Conservation (phyloP, 805 yeast species). For the Blastobotrys chiropterorum region DNA sequence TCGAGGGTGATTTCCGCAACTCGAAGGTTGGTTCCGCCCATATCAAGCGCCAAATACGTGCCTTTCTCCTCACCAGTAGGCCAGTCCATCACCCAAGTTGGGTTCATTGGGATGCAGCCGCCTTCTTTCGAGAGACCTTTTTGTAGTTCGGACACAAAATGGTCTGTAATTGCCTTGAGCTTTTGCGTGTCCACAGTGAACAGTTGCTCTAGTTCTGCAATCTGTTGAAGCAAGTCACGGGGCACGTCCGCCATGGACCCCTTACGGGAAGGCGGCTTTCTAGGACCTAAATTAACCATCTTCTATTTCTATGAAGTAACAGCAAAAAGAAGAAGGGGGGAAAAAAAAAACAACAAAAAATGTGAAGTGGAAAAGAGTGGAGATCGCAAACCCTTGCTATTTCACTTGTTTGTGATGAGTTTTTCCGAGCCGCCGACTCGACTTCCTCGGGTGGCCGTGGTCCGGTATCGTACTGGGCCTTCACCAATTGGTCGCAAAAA, state of each 20-base stretch:
- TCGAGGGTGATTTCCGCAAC: slow-evolving; percentile 80
- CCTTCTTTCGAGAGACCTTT: slow-evolving; percentile 69
- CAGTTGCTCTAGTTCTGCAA: slow-evolving; percentile 50
- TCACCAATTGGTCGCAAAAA: too few species aligned
- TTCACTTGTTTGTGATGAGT: background rate
- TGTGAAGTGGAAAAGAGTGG: background rate
- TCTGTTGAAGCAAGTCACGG: slow-evolving; percentile 50
- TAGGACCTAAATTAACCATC: slow-evolving; percentile 84
- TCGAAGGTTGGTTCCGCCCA: slow-evolving; percentile 96
- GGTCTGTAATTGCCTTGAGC: slow-evolving; percentile 61
- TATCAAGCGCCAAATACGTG: slow-evolving; percentile 83
- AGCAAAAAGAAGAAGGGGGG: background rate
- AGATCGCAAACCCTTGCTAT: background rate
- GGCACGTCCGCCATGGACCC: slow-evolving; percentile 66
- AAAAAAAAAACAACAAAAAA: too few species aligned
- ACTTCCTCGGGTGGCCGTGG: background rate
- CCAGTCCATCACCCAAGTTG: slow-evolving; percentile 91
- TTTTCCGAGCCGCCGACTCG: background rate
- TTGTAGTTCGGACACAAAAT: slow-evolving; percentile 71
- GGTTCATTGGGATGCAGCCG: slow-evolving; percentile 93
- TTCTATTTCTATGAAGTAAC: slow-evolving; percentile 9
- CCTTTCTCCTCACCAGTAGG: slow-evolving; percentile 93
- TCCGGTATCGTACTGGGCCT: background rate
- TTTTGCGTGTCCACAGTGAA: slow-evolving; percentile 58
- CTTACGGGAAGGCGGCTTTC: slow-evolving; percentile 74